These are phyloP conservation scores for Meyerozyma smithsonii DNA, from an alignment of 1,139 yeast genomes.

Conservation along the genomic window DNA sequence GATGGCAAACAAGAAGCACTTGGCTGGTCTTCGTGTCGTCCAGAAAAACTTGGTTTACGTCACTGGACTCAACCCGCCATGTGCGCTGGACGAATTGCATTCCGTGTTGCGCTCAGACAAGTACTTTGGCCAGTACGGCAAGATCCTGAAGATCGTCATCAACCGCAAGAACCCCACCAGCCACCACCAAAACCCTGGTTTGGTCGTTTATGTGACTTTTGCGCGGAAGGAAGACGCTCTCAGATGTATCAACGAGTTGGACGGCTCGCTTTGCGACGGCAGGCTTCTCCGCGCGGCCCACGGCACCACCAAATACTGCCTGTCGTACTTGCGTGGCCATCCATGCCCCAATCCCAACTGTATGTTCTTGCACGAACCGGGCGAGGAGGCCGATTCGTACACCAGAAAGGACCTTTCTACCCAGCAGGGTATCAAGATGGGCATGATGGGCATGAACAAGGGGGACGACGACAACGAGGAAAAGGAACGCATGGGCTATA, in stretches of 20 bases:
- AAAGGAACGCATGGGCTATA: slow-evolving; percentile 5
- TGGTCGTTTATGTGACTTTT: slow-evolving; percentile 95
- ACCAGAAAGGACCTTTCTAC: slow-evolving; percentile 90
- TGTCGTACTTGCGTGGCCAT: slow-evolving; percentile 89
- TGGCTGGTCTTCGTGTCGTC: slow-evolving; percentile 95
- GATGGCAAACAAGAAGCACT: slow-evolving; percentile 81
- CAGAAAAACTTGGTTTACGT: slow-evolving; percentile 97
- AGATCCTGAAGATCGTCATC: slow-evolving; percentile 88
- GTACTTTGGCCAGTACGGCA: slow-evolving; percentile 97
- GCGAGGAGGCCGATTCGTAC: slow-evolving; percentile 97
- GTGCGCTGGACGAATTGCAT: slow-evolving; percentile 85
- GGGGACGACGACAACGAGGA: slow-evolving; percentile 8
- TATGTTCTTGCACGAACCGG: slow-evolving; percentile 98
- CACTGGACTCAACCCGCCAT: slow-evolving; percentile 90
- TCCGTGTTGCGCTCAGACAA: slow-evolving; percentile 81
- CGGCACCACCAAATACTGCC: slow-evolving; percentile 97
- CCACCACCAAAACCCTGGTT: slow-evolving; percentile 62
- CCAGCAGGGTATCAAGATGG: slow-evolving; percentile 66
- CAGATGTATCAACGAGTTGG: slow-evolving; percentile 86
- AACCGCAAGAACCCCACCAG: slow-evolving; percentile 64
- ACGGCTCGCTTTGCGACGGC: slow-evolving; percentile 92
- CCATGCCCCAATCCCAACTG: slow-evolving; percentile 98
- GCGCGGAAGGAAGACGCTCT: slow-evolving; percentile 92
- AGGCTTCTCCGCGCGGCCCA: slow-evolving; percentile 86
- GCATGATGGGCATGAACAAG: slow-evolving; percentile 33